Evolutionary conservation across 2,329 filamentous ascomycete species (phyloP).

Genomic region (Talaromyces albobiverticillius): DNA sequence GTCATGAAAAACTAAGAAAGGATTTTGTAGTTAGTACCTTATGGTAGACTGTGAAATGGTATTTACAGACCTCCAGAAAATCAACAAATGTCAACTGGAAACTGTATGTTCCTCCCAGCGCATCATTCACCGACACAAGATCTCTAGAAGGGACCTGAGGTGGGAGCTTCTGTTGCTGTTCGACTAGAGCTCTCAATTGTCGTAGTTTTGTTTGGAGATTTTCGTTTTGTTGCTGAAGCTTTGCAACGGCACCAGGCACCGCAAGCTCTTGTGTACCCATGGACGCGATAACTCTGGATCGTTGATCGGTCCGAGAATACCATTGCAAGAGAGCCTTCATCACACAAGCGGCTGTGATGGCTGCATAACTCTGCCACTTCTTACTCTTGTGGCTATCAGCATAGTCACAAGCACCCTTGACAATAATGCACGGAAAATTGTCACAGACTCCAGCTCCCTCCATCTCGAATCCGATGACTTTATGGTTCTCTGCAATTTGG

Average conservation of each 20-base stretch:
- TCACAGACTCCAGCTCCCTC: constrained; percentile 26
- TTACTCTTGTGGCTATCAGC: constrained; percentile 35
- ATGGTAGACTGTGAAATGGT: not conserved
- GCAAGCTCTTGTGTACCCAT: not conserved
- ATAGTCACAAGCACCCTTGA: constrained; percentile 39
- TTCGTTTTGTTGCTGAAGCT: not conserved
- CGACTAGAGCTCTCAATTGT: not conserved
- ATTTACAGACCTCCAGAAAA: not conserved
- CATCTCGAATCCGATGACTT: constrained; percentile 25
- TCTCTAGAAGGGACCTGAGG: not conserved
- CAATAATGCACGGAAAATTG: constrained; percentile 32
- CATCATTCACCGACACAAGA: not conserved
- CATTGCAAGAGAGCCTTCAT: constrained; percentile 11
- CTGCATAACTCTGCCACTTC: constrained; percentile 33
- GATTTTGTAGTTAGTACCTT: not conserved
- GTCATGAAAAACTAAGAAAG: not conserved
- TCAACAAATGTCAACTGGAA: not conserved
- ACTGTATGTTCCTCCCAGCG: not conserved
- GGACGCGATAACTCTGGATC: too few relatives aligned
- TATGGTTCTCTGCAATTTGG: not conserved
- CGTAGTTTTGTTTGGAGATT: not conserved
- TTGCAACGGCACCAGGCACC: not conserved
- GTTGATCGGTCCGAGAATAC: not conserved
- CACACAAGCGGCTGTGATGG: constrained; percentile 25
- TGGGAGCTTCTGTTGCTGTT: not conserved